A percentile compares a stretch with the other conserved stretches of the same genome.
These are phyloP conservation scores for Apiospora koreana DNA, from an alignment of 2,329 filamentous ascomycete species.

Conservation along the genomic window DNA sequence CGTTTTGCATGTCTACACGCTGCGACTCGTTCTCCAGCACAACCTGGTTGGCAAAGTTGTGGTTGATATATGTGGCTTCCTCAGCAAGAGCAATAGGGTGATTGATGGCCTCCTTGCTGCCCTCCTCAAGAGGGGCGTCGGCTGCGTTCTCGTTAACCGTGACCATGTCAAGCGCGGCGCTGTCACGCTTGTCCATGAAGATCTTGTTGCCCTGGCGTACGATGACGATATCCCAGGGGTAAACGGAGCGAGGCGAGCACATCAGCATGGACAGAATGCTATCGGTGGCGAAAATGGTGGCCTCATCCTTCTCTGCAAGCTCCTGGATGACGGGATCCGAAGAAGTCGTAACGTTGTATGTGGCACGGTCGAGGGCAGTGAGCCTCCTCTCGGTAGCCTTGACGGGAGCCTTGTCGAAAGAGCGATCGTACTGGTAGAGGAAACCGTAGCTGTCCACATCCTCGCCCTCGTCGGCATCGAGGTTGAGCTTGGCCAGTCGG, in stretches of 20 bases:
- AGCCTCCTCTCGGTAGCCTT: constrained; percentile 88
- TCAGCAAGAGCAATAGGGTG: constrained; percentile 89
- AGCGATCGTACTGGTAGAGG: constrained; percentile 97
- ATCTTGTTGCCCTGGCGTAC: constrained; percentile 92
- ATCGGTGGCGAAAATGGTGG: constrained; percentile 94
- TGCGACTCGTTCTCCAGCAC: constrained; percentile 77
- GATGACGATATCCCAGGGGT: constrained; percentile 98
- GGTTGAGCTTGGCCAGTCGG: constrained; percentile 90
- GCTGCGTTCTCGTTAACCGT: constrained; percentile 99
- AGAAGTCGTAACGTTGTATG: constrained; percentile 97
- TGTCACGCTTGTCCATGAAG: constrained; percentile 98
- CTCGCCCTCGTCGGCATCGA: constrained; percentile 92
- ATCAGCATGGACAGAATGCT: constrained; percentile 99
- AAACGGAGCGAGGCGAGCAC: constrained; percentile 95
- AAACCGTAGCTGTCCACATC: constrained; percentile 95
- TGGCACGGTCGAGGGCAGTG: constrained; percentile 85
- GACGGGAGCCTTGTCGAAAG: constrained; percentile 90
- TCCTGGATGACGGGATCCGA: constrained; percentile 97
- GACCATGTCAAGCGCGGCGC: constrained; percentile 92
- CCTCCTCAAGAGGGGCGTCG: constrained; percentile 92
- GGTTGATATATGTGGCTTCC: constrained; percentile 99
- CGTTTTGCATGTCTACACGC: constrained; percentile 82
- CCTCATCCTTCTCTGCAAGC: constrained; percentile 92
- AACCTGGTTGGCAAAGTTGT: constrained; percentile 97
- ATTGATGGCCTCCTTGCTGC: constrained; percentile 93